Evolutionary conservation across 257 asterid species (phyloP).

Genomic region (Forsythia viridissima): DNA sequence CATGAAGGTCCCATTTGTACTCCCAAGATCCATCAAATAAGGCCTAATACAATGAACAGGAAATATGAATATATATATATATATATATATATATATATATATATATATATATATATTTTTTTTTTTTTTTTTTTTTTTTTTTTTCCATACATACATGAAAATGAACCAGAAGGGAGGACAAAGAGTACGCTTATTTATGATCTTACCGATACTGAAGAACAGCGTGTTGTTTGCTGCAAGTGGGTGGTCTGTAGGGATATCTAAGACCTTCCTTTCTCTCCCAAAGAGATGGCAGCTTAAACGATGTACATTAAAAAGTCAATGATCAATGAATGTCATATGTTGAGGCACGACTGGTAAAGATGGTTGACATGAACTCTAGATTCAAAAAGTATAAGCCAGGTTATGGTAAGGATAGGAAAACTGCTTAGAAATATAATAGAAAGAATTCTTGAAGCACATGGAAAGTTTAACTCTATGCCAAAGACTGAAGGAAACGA

Average conservation of each 20-base stretch:
- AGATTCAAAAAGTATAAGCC: background rate
- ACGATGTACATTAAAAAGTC: conserved; percentile 49
- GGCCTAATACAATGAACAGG: too few species aligned
- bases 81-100: too few species aligned
- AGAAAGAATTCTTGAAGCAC: background rate
- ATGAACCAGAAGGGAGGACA: too few species aligned
- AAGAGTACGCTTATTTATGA: conserved; percentile 12
- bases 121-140: too few species aligned
- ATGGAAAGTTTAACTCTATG: background rate
- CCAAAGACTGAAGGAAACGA: too few species aligned
- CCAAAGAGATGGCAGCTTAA: conserved; percentile 91
- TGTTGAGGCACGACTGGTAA: conserved; percentile 4
- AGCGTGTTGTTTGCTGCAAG: conserved; percentile 98
- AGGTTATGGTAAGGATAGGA: too few species aligned
- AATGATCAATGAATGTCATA: conserved; percentile 4
- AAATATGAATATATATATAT: too few species aligned
- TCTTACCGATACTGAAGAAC: conserved; percentile 88
- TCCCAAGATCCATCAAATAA: too few species aligned
- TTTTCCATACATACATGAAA: too few species aligned
- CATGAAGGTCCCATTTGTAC: too few species aligned
- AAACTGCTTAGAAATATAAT: background rate
- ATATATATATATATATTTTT: too few species aligned
- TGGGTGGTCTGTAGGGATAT: conserved; percentile 93
- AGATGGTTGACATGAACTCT: background rate
- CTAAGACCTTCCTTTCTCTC: conserved; percentile 92